Evolutionary conservation across 208 protist genomes (phyloP).

Genomic region (Leishmania tarentolae): DNA sequence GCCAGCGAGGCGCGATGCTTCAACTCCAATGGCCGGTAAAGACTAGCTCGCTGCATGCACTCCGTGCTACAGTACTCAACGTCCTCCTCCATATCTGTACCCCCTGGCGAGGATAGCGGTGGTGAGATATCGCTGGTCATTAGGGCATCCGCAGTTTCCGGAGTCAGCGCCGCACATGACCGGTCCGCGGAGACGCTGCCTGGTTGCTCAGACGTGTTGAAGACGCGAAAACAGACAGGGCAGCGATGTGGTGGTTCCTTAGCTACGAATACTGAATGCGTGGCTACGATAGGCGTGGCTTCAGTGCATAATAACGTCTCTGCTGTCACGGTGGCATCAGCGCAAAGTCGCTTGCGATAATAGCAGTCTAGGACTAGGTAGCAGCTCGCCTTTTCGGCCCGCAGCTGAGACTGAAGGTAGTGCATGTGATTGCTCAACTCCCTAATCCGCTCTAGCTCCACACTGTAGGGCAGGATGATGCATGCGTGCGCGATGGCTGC

Average conservation of each 20-base stretch:
- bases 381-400: slow-evolving; percentile 22
- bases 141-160: background rate
- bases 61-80: slow-evolving; percentile 30
- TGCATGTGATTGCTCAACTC: slow-evolving; percentile 63
- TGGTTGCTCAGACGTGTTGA: slow-evolving; percentile 4
- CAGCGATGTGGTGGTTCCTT: slow-evolving; percentile 37
- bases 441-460: slow-evolving; percentile 56
- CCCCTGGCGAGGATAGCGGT: slow-evolving; percentile 8
- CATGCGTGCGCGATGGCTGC: slow-evolving; percentile 35
- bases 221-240: slow-evolving; percentile 50
- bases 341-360: slow-evolving; percentile 58
- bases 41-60: slow-evolving; percentile 41
- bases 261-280: slow-evolving; percentile 44
- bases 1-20: slow-evolving; percentile 41
- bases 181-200: background rate
- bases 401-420: slow-evolving; percentile 46
- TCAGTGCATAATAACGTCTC: slow-evolving; percentile 42
- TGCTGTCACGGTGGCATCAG: slow-evolving; percentile 12
- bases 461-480: slow-evolving; percentile 54
- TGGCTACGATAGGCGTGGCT: slow-evolving; percentile 43
- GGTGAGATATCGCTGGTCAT: slow-evolving; percentile 13
- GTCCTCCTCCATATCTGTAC: slow-evolving; percentile 17
- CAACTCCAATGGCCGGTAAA: slow-evolving; percentile 39
- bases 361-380: slow-evolving; percentile 50
- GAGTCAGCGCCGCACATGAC: background rate